Percentiles rank a stretch among this genome's conserved stretches.
Evolutionary conservation across 345 rosid genomes (phyloP).

Genomic region (Adansonia digitata): DNA sequence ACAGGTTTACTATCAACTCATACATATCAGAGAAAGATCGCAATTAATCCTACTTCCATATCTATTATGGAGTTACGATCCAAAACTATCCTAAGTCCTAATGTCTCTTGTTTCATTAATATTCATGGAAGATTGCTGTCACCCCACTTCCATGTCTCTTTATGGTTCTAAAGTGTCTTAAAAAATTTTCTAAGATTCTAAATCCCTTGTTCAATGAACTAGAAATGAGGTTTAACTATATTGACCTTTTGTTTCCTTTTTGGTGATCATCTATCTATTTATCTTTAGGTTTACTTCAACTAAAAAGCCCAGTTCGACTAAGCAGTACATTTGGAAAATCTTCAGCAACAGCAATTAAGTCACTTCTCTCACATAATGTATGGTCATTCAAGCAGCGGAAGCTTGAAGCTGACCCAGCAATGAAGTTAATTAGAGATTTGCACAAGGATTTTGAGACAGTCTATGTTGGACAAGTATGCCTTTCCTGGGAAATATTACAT

Average conservation of each 20-base stretch:
- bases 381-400: conserved; percentile 42
- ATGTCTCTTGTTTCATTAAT: not conserved
- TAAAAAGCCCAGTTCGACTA: conserved; percentile 36
- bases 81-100: too few relatives aligned
- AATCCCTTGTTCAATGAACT: not conserved
- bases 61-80: too few relatives aligned
- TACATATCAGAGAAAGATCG: not conserved
- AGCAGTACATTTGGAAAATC: conserved; percentile 15
- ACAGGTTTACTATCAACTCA: not conserved
- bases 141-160: not conserved
- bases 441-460: conserved; percentile 64
- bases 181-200: not conserved
- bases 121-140: not conserved
- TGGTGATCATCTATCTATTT: not conserved
- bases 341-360: conserved; percentile 21
- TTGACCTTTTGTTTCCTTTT: not conserved
- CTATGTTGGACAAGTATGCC: conserved; percentile 76
- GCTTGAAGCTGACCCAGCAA: conserved; percentile 28
- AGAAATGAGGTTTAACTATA: not conserved
- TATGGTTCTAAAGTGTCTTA: not conserved
- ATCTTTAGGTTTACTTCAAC: conserved; percentile 49
- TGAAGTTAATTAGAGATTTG: conserved; percentile 40
- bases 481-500: conserved; percentile 88
- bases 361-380: conserved; percentile 28
- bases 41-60: not conserved